These are phyloP conservation scores for Ensete ventricosum DNA, from an alignment of 176 grass and related monocot genomes.

Conservation along the genomic window DNA sequence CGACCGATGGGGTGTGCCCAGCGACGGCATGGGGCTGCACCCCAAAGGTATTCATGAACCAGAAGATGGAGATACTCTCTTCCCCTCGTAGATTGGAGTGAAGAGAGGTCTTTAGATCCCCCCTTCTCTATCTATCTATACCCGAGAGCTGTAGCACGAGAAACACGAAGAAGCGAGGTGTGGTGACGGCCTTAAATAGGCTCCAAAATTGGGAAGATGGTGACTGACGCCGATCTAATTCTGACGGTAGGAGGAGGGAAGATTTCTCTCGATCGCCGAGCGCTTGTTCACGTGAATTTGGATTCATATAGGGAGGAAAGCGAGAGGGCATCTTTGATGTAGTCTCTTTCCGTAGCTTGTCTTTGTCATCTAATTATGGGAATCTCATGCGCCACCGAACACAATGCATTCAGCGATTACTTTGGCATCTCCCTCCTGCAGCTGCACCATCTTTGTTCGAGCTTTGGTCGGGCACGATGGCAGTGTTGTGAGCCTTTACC, in stretches of 20 bases:
- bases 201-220: neutral
- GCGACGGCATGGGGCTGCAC: neutral
- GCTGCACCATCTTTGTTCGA: neutral
- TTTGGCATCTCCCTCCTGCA: neutral
- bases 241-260: neutral
- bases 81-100: conserved; percentile 9
- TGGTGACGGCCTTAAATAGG: too few species aligned
- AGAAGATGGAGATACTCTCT: conserved; percentile 3
- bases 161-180: neutral
- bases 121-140: too few species aligned
- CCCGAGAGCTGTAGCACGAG: neutral
- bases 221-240: neutral
- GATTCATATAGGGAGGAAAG: neutral
- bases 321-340: neutral
- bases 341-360: neutral
- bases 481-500: neutral
- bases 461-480: neutral
- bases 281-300: neutral
- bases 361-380: neutral
- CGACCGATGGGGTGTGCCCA: conserved; percentile 6
- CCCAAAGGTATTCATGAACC: conserved; percentile 16
- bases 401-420: neutral
- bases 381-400: neutral
- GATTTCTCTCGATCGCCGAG: neutral
- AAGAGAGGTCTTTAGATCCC: conserved; percentile 3